Conservation (phyloP, 192 early-diverging fungal species). For the Coemansia umbellata region DNA sequence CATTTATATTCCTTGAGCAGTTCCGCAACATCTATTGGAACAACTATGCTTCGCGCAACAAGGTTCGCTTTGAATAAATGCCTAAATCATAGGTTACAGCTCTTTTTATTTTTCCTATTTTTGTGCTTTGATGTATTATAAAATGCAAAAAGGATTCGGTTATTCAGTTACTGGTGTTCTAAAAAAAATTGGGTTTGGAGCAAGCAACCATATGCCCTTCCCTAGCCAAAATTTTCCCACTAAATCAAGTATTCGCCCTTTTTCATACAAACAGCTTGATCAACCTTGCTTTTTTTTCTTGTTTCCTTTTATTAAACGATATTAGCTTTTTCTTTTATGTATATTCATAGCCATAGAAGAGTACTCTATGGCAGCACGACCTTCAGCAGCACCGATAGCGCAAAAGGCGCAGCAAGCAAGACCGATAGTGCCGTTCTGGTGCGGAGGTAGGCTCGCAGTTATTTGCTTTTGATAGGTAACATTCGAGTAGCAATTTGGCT, state of each 20-base stretch:
- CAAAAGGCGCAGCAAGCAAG: background rate
- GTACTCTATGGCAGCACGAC: conserved; percentile 4
- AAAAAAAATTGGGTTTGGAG: too few relatives aligned
- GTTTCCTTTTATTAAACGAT: background rate
- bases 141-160: background rate
- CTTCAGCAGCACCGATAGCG: background rate
- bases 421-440: conserved; percentile 48
- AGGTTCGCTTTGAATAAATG: conserved; percentile 29
- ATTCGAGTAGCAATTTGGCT: too few relatives aligned
- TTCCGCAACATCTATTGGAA: conserved; percentile 54
- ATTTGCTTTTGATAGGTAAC: too few relatives aligned
- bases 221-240: too few relatives aligned
- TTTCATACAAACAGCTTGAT: too few relatives aligned
- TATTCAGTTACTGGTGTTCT: background rate
- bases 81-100: background rate
- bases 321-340: background rate
- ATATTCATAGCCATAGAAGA: too few relatives aligned
- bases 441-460: conserved; percentile 29
- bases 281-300: background rate
- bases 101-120: background rate
- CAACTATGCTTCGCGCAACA: conserved; percentile 18
- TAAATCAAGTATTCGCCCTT: too few relatives aligned
- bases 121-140: background rate
- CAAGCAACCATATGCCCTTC: too few relatives aligned
- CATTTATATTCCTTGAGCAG: conserved; percentile 79